Percentiles rank a stretch among this genome's conserved stretches.
These are phyloP conservation scores for Peribolospora kevripleyi DNA, from an alignment of 768 basidiomycete genomes.

Conservation along the genomic window DNA sequence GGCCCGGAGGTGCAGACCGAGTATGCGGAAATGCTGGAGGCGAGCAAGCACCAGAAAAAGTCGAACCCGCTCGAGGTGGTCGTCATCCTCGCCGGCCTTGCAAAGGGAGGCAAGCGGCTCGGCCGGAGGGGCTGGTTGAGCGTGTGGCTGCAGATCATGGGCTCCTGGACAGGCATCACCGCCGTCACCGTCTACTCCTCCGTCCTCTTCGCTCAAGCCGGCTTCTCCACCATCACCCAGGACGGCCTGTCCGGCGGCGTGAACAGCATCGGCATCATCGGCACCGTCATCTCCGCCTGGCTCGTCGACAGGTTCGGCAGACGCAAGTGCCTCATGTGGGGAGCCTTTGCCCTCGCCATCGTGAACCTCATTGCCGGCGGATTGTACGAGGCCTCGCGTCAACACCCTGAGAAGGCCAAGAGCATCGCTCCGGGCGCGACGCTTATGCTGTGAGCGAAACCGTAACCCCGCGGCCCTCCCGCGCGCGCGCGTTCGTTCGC, in stretches of 20 bases:
- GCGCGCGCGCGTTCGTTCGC: too few species aligned
- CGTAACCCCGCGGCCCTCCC: too few species aligned
- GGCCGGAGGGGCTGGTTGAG: conserved; percentile 9
- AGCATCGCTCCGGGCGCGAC: conserved; percentile 10
- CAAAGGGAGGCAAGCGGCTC: conserved; percentile 5
- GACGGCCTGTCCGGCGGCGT: conserved; percentile 11
- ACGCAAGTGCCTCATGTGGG: conserved; percentile 8
- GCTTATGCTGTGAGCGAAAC: neutral
- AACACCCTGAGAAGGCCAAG: conserved; percentile 2
- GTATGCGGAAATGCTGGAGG: conserved; percentile 6
- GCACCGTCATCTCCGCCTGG: conserved; percentile 8
- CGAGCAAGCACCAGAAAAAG: conserved; percentile 2
- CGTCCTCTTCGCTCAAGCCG: conserved; percentile 11
- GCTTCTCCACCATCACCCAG: conserved; percentile 10
- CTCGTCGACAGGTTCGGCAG: conserved; percentile 8
- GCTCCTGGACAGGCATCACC: conserved; percentile 9
- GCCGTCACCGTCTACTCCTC: conserved; percentile 10
- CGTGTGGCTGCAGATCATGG: conserved; percentile 13
- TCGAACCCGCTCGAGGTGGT: neutral
- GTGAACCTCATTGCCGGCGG: conserved; percentile 10
- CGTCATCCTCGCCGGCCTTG: conserved; percentile 5
- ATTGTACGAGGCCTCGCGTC: conserved; percentile 8
- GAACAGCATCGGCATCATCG: conserved; percentile 12
- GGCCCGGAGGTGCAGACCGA: conserved; percentile 5
- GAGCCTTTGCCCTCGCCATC: conserved; percentile 2